Evolutionary conservation across 176 grass and related monocot species (phyloP), one percentile per base, ranked within the genome.

Genomic region (Phragmites australis): DNA sequence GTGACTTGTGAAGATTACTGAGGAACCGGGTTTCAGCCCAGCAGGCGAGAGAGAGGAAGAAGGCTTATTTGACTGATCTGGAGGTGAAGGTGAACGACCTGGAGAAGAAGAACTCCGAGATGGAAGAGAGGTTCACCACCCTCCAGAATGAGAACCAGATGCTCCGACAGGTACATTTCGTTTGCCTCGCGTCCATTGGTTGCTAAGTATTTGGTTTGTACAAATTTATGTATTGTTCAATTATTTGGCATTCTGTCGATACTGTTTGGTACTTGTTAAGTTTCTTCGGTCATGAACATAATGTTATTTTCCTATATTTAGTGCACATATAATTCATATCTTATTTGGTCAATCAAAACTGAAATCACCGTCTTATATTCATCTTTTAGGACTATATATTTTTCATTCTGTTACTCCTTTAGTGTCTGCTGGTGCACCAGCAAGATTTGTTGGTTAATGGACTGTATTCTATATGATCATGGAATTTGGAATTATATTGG

Each of bases 71-170:
- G 63, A 88, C 68, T 30, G 93, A 97, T 49, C 61, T 97, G 39
- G 93, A 97, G 77, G 85, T 76, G 30, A 90, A 85, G 63, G 90
- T 93, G 41, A 93, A 89, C 58, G 86, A 93, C 9, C 61, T 97
- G 58, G 93, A 97, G 83, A 82, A 81, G 66, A 97, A 91, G 43
- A 97, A 97, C 51, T 93, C 83, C 0, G 93, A 89, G 81, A 65
- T 93, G 77, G 88, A 97, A 45, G 93, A 97, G 77, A 92, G 77
- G 59, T 45, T 91, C 13, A 93, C 93, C 65, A 90, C 90, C 21
- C 87, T 93, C 44, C 93, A 97, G 55, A 97, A 97, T 45, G 93
- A 97, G 83, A 97, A 93, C 84, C 86, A 91, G 83, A 97, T 97
- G 93, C 90, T 97, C 23, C 78, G 93, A 56, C 93, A 97, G 86